A percentile compares a stretch with the other conserved stretches of the same genome.
These are phyloP conservation scores for Rhizopus delemar DNA, from an alignment of 371 early-diverging fungal species.

Conservation along the genomic window DNA sequence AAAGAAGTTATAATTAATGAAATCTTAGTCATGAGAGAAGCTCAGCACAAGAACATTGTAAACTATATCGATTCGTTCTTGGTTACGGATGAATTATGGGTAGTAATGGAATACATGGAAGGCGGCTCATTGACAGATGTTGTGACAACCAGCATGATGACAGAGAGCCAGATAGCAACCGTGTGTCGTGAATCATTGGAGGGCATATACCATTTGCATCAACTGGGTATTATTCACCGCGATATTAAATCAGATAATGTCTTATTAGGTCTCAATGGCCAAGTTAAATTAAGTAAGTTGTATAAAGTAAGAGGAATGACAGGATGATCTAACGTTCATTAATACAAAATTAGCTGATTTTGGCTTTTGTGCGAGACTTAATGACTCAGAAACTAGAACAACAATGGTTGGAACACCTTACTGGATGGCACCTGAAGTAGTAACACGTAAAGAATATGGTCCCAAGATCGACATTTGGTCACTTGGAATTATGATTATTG, in stretches of 20 bases:
- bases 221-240: conserved; percentile 86
- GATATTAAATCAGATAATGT: conserved; percentile 96
- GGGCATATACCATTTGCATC: conserved; percentile 71
- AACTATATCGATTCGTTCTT: conserved; percentile 85
- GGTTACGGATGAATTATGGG: conserved; percentile 76
- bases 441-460: conserved; percentile 84
- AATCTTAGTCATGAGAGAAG: conserved; percentile 79
- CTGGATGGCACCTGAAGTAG: conserved; percentile 93
- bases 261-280: conserved; percentile 77
- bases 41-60: conserved; percentile 81
- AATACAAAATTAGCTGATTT: conserved; percentile 66
- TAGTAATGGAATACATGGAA: conserved; percentile 92
- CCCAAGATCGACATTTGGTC: conserved; percentile 93
- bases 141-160: conserved; percentile 82
- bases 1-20: conserved; percentile 92
- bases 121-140: conserved; percentile 84
- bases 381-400: conserved; percentile 67
- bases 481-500: conserved; percentile 86
- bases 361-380: conserved; percentile 86
- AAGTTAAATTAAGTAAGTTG: conserved; percentile 75
- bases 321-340: not conserved
- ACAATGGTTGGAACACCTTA: conserved; percentile 89
- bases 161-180: conserved; percentile 84
- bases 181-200: conserved; percentile 72
- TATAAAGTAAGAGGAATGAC: not conserved